Evolutionary conservation across 2,329 filamentous ascomycete species (phyloP).

Genomic region (Clonostachys chloroleuca): DNA sequence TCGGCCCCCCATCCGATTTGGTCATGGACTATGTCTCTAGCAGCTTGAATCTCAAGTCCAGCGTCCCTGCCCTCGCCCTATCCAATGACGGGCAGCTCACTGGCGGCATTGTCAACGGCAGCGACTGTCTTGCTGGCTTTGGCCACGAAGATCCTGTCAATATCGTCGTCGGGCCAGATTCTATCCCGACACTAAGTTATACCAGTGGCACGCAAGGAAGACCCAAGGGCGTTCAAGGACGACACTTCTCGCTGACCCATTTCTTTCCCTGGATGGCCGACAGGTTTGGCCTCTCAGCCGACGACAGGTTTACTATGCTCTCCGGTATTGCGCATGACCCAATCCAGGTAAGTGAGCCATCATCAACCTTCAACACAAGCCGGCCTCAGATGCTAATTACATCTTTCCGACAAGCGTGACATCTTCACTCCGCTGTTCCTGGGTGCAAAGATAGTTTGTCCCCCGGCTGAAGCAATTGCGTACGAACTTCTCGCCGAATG

Average conservation of each 20-base stretch:
- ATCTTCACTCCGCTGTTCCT: constrained; percentile 91
- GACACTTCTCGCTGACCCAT: constrained; percentile 79
- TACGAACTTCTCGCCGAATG: constrained; percentile 86
- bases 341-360: constrained; percentile 20
- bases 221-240: constrained; percentile 82
- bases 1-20: constrained; percentile 39
- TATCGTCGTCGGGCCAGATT: constrained; percentile 82
- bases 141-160: constrained; percentile 48
- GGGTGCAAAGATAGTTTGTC: constrained; percentile 74
- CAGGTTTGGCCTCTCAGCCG: constrained; percentile 67
- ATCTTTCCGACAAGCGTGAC: constrained; percentile 44
- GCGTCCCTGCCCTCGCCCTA: constrained; percentile 70
- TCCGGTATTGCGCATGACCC: constrained; percentile 79
- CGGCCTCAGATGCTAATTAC: too few relatives aligned
- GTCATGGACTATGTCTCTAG: constrained; percentile 65
- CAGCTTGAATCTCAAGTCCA: constrained; percentile 66
- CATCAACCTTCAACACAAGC: too few relatives aligned
- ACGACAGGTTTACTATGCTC: constrained; percentile 77
- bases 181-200: constrained; percentile 67
- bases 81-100: constrained; percentile 64
- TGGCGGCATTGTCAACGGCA: constrained; percentile 63
- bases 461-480: constrained; percentile 71
- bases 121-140: constrained; percentile 54
- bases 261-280: constrained; percentile 95
- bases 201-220: constrained; percentile 72